phyloP scores from a whole-genome alignment of 371 early-diverging fungal species.

The Blakeslea trispora region DNA sequence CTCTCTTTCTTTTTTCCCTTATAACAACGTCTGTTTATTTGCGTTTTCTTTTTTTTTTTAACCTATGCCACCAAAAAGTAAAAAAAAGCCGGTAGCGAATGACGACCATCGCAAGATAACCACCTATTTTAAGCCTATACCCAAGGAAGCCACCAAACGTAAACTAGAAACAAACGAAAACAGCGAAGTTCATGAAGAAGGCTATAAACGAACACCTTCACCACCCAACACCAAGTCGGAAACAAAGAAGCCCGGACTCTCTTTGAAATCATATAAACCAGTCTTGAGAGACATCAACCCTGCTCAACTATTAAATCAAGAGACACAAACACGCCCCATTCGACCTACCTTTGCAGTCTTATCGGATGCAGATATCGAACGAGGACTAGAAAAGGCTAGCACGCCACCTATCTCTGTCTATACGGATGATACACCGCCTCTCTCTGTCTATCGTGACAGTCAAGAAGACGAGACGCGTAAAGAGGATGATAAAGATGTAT shows the following conservation, averaged over 20 bases:
- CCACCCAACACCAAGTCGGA: background rate
- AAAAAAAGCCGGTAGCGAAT: too few relatives aligned
- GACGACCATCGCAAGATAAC: too few relatives aligned
- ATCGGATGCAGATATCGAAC: conserved; percentile 15
- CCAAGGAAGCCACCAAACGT: too few relatives aligned
- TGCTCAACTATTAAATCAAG: background rate
- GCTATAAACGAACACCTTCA: background rate
- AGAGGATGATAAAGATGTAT: background rate
- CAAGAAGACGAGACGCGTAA: background rate
- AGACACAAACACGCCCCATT: background rate
- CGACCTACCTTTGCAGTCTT: conserved; percentile 4
- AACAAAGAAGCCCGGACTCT: background rate
- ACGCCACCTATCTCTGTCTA: background rate
- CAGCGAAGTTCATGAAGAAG: background rate
- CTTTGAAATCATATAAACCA: background rate
- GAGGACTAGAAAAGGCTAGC: conserved; percentile 7
- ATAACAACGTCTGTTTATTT: too few relatives aligned
- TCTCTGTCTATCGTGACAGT: background rate
- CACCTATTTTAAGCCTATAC: too few relatives aligned
- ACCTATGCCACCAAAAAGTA: too few relatives aligned
- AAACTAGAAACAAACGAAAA: too few relatives aligned
- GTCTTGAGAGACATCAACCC: conserved; percentile 2
- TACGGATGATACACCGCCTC: background rate
- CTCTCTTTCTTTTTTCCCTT: too few relatives aligned
- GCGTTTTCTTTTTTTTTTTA: too few relatives aligned